A percentile compares a stretch with the other conserved stretches of the same genome.
phyloP scores from a whole-genome alignment of 1,284 basidiomycete species.

The Exobasidium rhododendri region DNA sequence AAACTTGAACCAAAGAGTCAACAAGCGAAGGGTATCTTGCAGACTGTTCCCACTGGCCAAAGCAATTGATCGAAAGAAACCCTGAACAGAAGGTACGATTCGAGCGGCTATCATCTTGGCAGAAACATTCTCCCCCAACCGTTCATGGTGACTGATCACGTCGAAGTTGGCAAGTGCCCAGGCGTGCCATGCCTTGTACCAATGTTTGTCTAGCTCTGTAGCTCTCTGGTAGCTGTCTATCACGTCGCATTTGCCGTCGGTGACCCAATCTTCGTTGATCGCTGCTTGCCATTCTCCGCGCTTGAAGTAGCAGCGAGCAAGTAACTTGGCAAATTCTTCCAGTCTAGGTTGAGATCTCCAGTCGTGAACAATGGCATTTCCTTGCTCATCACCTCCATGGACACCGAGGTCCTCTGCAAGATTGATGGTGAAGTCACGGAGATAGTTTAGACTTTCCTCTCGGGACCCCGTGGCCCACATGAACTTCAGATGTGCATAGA shows the following conservation, averaged over 20 bases:
- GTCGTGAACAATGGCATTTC: slow-evolving; percentile 39
- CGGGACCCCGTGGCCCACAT: slow-evolving; percentile 86
- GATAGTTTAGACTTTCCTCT: slow-evolving; percentile 76
- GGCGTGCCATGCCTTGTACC: slow-evolving; percentile 99
- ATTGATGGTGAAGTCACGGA: slow-evolving; percentile 76
- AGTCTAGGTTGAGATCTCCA: slow-evolving; percentile 46
- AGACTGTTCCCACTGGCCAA: slow-evolving; percentile 81
- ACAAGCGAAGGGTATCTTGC: slow-evolving; percentile 87
- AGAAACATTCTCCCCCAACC: slow-evolving; percentile 66
- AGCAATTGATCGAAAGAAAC: slow-evolving; percentile 90
- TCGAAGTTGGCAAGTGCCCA: slow-evolving; percentile 98
- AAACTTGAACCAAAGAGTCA: slow-evolving; percentile 99
- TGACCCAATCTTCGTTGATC: slow-evolving; percentile 72
- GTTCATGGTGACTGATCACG: slow-evolving; percentile 64
- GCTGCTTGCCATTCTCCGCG: slow-evolving; percentile 88
- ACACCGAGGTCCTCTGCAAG: slow-evolving; percentile 70
- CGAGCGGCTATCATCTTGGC: slow-evolving; percentile 73
- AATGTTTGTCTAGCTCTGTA: slow-evolving; percentile 84
- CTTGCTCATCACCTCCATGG: slow-evolving; percentile 50
- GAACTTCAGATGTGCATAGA: slow-evolving; percentile 94
- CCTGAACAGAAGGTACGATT: slow-evolving; percentile 91
- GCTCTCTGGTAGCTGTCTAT: slow-evolving; percentile 75
- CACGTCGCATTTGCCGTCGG: slow-evolving; percentile 50
- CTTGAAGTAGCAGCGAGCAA: slow-evolving; percentile 97
- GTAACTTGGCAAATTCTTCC: slow-evolving; percentile 75